phyloP scores from a whole-genome alignment of 179 eudicot species.

The Silene noctiflora region DNA sequence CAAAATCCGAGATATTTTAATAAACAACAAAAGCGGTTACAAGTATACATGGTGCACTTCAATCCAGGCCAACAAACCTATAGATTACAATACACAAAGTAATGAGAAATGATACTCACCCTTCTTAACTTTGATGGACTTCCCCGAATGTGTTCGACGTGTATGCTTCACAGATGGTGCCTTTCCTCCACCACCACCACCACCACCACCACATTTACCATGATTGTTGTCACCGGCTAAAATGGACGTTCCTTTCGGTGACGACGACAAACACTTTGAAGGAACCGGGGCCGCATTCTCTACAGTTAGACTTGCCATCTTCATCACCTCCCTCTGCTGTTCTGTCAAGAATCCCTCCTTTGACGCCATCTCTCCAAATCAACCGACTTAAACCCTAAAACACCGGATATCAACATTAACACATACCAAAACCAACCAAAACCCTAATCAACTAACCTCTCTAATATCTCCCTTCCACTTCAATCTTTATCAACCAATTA shows the following conservation, averaged over 20 bases:
- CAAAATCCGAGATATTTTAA: too few relatives aligned
- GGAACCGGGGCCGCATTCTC: conserved; percentile 56
- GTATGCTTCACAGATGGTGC: conserved; percentile 52
- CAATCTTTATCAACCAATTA: background rate
- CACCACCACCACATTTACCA: conserved; percentile 55
- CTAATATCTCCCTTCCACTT: background rate
- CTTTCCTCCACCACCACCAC: conserved; percentile 41
- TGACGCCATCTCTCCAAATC: conserved; percentile 66
- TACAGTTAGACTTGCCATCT: conserved; percentile 59
- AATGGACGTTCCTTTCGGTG: conserved; percentile 32
- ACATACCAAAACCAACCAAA: background rate
- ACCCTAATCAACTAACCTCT: background rate
- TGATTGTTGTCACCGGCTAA: conserved; percentile 51
- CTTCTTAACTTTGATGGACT: conserved; percentile 64
- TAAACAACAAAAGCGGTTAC: too few relatives aligned
- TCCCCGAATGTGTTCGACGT: conserved; percentile 81
- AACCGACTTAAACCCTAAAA: conserved; percentile 23
- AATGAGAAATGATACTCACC: background rate
- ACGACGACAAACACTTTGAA: conserved; percentile 40
- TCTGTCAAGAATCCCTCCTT: conserved; percentile 81
- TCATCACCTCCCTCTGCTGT: conserved; percentile 85
- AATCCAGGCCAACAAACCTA: too few relatives aligned
- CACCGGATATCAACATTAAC: background rate
- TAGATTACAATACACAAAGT: too few relatives aligned
- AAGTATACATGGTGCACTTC: too few relatives aligned